Evolutionary conservation across 495 filamentous ascomycete genomes (phyloP).

Genomic region (Chaetomium tenue): DNA sequence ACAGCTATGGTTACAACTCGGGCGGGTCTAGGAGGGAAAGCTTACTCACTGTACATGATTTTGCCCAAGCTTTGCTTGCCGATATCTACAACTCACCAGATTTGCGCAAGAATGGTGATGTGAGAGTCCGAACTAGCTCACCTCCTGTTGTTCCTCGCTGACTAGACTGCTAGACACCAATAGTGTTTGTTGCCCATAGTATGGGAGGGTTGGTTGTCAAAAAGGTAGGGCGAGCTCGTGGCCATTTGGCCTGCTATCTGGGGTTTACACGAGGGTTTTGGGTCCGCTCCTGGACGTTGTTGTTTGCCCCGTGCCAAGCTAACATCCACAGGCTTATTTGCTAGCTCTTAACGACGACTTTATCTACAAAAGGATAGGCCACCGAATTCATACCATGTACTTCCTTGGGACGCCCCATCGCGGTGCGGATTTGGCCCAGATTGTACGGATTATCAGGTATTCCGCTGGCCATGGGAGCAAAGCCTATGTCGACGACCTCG

Average conservation of each 20-base stretch:
- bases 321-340: conserved; percentile 26
- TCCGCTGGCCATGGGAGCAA: conserved; percentile 26
- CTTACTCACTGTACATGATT: conserved; percentile 28
- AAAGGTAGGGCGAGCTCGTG: conserved; percentile 21
- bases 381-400: conserved; percentile 29
- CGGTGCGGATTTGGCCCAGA: conserved; percentile 22
- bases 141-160: neutral
- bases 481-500: conserved; percentile 43
- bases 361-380: conserved; percentile 17
- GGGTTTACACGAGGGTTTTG: too few species aligned
- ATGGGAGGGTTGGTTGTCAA: conserved; percentile 38
- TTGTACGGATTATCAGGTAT: conserved; percentile 13
- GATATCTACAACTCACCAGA: conserved; percentile 25
- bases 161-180: conserved; percentile 22
- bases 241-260: too few species aligned
- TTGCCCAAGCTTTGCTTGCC: conserved; percentile 29
- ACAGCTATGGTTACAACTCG: conserved; percentile 35
- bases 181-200: conserved; percentile 33
- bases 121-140: neutral
- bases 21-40: conserved; percentile 25
- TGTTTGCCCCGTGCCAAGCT: neutral
- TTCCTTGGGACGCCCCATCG: conserved; percentile 36
- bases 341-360: conserved; percentile 28
- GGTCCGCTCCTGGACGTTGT: neutral
- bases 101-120: conserved; percentile 24